These are phyloP conservation scores for Plicaturopsis crispa DNA, from an alignment of 768 basidiomycete genomes.

Conservation along the genomic window DNA sequence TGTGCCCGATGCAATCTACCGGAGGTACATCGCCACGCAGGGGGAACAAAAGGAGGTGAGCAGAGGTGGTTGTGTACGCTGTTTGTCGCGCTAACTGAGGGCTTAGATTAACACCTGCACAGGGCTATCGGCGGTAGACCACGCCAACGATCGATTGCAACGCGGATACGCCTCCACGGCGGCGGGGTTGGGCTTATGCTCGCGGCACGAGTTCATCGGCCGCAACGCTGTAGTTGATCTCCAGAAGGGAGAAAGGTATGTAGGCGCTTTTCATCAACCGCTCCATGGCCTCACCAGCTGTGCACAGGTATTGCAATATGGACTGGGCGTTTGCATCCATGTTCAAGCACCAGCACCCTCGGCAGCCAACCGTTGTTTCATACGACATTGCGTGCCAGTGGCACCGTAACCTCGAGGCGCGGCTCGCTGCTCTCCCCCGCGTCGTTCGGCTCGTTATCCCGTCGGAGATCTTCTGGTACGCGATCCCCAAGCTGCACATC, in stretches of 20 bases:
- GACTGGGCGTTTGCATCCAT: conserved; percentile 7
- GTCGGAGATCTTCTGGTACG: conserved; percentile 18
- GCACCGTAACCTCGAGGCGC: not conserved
- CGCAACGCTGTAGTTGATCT: conserved; percentile 9
- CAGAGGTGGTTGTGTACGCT: not conserved
- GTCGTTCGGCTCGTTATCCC: conserved; percentile 10
- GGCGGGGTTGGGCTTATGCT: not conserved
- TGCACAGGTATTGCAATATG: conserved; percentile 12
- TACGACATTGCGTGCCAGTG: conserved; percentile 11
- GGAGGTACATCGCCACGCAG: conserved; percentile 1
- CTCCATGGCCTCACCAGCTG: not conserved
- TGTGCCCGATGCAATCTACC: conserved; percentile 6
- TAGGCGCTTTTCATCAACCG: not conserved
- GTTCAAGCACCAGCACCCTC: not conserved
- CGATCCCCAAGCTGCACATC: conserved; percentile 18
- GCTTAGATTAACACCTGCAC: conserved; percentile 4
- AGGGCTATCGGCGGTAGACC: not conserved
- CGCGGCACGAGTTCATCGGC: conserved; percentile 8
- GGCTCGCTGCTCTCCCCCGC: not conserved
- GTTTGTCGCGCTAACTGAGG: not conserved
- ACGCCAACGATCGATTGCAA: conserved; percentile 1
- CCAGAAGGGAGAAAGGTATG: conserved; percentile 12
- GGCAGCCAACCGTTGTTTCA: conserved; percentile 3
- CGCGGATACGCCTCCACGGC: too few relatives aligned
- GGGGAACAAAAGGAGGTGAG: not conserved